These are phyloP conservation scores for Boletus barrowsii DNA, from an alignment of 768 basidiomycete genomes.

Conservation along the genomic window DNA sequence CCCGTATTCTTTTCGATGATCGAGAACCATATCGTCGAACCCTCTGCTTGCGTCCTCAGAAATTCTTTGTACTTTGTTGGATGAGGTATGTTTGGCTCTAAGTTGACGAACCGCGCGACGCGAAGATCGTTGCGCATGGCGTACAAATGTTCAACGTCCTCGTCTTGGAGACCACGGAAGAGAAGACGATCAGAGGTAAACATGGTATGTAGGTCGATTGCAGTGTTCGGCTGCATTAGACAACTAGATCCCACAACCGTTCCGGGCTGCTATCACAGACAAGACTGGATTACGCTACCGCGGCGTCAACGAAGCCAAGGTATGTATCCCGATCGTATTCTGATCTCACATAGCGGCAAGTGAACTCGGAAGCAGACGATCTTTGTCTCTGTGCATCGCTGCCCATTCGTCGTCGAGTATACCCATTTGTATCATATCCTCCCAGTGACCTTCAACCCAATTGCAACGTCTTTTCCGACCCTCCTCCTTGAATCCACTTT, in stretches of 20 bases:
- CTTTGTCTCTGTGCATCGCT: background rate
- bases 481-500: conserved; percentile 25
- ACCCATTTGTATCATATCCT: conserved; percentile 19
- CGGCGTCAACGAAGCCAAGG: too few species aligned
- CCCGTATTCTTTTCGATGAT: conserved; percentile 3
- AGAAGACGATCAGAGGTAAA: conserved; percentile 8
- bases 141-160: conserved; percentile 2
- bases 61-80: conserved; percentile 4
- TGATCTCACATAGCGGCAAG: too few species aligned
- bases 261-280: too few species aligned
- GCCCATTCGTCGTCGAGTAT: conserved; percentile 15
- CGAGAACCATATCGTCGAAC: conserved; percentile 8
- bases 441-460: conserved; percentile 32
- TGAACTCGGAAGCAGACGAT: too few species aligned
- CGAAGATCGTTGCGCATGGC: conserved; percentile 4
- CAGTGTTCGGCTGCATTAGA: too few species aligned
- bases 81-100: background rate
- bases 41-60: conserved; percentile 7
- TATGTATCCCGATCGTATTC: too few species aligned
- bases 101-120: conserved; percentile 9
- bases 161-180: conserved; percentile 8
- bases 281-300: too few species aligned
- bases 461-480: conserved; percentile 27
- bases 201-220: background rate
- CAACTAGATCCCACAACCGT: too few species aligned